Conservation (phyloP, 2,329 filamentous ascomycete genomes). For the Helotiales sp. region DNA sequence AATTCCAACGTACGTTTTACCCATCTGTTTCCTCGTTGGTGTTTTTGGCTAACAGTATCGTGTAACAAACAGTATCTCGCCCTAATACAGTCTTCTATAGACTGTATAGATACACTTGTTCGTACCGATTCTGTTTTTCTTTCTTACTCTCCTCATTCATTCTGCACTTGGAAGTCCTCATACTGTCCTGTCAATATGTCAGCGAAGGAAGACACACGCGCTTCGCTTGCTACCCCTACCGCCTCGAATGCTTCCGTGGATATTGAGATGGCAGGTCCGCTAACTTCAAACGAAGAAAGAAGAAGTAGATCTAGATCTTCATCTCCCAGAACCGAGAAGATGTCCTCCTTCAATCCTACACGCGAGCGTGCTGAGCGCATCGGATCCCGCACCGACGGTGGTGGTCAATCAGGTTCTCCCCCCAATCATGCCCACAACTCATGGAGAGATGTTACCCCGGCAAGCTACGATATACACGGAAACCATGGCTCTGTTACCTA, state of each 20-base stretch:
- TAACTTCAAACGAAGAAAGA: slow-evolving; percentile 20
- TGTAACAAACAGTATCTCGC: slow-evolving; percentile 16
- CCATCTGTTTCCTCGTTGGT: background rate
- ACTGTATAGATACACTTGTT: slow-evolving; percentile 24
- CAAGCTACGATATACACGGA: too few relatives aligned
- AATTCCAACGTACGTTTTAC: slow-evolving; percentile 9
- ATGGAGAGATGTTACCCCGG: background rate
- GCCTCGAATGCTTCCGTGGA: slow-evolving; percentile 10
- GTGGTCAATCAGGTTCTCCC: background rate
- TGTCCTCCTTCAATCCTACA: slow-evolving; percentile 18
- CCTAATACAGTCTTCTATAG: slow-evolving; percentile 11
- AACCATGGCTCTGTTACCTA: background rate
- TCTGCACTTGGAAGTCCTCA: background rate
- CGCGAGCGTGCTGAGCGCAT: background rate
- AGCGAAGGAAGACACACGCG: background rate
- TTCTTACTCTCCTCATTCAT: background rate
- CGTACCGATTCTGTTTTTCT: slow-evolving; percentile 8
- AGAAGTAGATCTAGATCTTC: slow-evolving; percentile 8
- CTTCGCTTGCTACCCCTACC: background rate
- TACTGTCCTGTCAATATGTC: slow-evolving; percentile 3
- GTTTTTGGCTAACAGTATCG: slow-evolving; percentile 1
- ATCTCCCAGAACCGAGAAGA: slow-evolving; percentile 6
- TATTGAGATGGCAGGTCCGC: slow-evolving; percentile 26
- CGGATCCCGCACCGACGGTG: background rate
- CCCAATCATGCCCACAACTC: background rate